These are phyloP conservation scores for Pezicula carpinea DNA, from an alignment of 2,329 filamentous ascomycete species.

Conservation along the genomic window DNA sequence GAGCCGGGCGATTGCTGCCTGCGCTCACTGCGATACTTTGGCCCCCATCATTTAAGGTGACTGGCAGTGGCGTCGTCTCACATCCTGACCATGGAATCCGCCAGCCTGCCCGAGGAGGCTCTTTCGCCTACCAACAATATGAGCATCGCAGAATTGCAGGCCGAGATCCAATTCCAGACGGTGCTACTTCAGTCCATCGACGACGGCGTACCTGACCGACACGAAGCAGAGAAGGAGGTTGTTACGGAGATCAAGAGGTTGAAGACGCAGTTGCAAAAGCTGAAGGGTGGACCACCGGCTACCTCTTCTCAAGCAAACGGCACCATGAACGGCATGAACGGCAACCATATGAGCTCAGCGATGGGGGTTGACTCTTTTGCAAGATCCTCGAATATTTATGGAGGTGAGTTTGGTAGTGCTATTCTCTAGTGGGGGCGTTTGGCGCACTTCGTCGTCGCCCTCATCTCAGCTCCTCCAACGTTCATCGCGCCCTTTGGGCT, in stretches of 20 bases:
- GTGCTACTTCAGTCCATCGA: slow-evolving; percentile 40
- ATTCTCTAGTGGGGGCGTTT: no score
- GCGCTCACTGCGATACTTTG: no score
- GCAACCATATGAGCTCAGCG: background rate
- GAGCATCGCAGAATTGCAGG: slow-evolving; percentile 27
- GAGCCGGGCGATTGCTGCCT: no score
- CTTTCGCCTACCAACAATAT: background rate
- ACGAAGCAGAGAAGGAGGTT: slow-evolving; percentile 21
- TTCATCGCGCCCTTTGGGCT: no score
- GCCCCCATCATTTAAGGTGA: no score
- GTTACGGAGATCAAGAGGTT: slow-evolving; percentile 28
- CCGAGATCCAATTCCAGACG: slow-evolving; percentile 39
- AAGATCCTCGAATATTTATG: background rate
- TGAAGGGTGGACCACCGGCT: slow-evolving; percentile 5
- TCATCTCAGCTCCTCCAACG: no score
- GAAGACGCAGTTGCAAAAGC: slow-evolving; percentile 17
- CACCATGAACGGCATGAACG: background rate
- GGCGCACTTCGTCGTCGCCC: no score
- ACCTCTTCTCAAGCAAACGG: background rate
- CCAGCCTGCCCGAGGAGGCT: no score
- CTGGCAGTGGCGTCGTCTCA: no score
- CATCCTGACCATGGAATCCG: no score
- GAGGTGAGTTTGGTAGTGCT: background rate
- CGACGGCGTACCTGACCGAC: slow-evolving; percentile 21
- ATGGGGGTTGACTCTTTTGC: background rate